Evolutionary conservation across 2,329 filamentous ascomycete species (phyloP).

Genomic region (Aspergillus hiratsukae): DNA sequence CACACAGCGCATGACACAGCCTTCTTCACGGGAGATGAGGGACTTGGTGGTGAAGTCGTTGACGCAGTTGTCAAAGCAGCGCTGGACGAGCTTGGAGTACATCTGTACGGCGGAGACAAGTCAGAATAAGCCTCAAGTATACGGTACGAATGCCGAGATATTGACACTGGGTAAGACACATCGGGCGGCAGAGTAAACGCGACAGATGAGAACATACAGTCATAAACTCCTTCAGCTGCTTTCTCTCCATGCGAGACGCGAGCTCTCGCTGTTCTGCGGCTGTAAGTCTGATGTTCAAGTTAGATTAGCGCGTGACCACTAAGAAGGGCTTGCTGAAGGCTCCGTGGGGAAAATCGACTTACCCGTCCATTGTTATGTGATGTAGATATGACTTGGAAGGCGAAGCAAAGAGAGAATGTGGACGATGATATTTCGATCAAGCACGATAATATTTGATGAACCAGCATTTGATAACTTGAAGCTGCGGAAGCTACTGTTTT

Average conservation of each 20-base stretch:
- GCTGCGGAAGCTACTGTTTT: slow-evolving; percentile 8
- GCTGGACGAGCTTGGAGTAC: slow-evolving; percentile 57
- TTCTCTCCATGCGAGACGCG: slow-evolving; percentile 89
- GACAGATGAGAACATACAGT: slow-evolving; percentile 58
- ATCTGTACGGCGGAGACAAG: slow-evolving; percentile 43
- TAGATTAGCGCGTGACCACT: slow-evolving; percentile 3
- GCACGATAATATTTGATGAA: neutral
- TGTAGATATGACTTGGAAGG: neutral
- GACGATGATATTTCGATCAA: neutral
- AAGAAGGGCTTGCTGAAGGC: neutral
- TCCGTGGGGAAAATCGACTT: slow-evolving; percentile 6
- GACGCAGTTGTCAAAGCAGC: slow-evolving; percentile 93
- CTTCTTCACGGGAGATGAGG: slow-evolving; percentile 78
- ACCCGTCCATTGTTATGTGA: slow-evolving; percentile 36
- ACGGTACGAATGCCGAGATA: neutral
- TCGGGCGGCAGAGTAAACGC: neutral
- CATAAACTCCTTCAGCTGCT: slow-evolving; percentile 99
- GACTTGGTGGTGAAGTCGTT: slow-evolving; percentile 99
- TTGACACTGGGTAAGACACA: neutral
- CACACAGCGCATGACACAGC: slow-evolving; percentile 90
- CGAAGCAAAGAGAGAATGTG: slow-evolving; percentile 1
- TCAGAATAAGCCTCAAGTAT: neutral
- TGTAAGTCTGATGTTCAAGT: slow-evolving; percentile 55
- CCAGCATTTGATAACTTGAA: neutral
- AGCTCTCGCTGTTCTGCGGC: slow-evolving; percentile 84